Evolutionary conservation across 75 land plant genomes (phyloP).

Genomic region (Azolla pinnata): DNA sequence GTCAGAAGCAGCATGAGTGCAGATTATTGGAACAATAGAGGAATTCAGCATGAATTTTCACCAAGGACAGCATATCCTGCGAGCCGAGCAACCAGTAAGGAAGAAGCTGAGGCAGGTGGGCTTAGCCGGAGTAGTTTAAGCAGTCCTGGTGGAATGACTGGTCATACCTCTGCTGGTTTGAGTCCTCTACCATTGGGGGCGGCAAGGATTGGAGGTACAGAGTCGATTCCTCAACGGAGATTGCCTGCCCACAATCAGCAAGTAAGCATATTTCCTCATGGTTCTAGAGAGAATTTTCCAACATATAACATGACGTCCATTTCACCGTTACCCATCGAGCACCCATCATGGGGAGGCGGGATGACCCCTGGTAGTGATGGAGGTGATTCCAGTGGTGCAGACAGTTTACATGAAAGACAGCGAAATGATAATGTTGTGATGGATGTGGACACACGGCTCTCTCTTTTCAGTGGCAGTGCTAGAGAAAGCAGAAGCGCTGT

Average conservation of each 20-base stretch:
- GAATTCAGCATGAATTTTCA: conserved; percentile 10
- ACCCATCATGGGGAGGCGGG: conserved; percentile 10
- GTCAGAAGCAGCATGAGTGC: conserved; percentile 40
- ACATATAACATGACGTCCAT: conserved; percentile 8
- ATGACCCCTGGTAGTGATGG: conserved; percentile 18
- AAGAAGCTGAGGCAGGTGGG: conserved; percentile 27
- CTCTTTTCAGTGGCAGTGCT: conserved; percentile 25
- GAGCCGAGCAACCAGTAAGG: conserved; percentile 27
- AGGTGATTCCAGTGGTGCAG: conserved; percentile 20
- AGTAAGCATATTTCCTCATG: not conserved
- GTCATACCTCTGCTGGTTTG: conserved; percentile 22
- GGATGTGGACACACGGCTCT: conserved; percentile 20
- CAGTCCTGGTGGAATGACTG: conserved; percentile 31
- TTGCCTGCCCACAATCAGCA: not conserved
- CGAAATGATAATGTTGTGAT: conserved; percentile 17
- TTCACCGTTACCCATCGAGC: conserved; percentile 10
- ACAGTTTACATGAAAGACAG: conserved; percentile 36
- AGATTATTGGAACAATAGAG: conserved; percentile 21
- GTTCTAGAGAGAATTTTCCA: conserved; percentile 14
- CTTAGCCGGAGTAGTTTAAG: conserved; percentile 46
- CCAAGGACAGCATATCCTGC: conserved; percentile 20
- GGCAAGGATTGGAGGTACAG: conserved; percentile 5
- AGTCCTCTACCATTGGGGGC: conserved; percentile 37
- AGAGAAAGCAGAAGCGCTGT: conserved; percentile 47
- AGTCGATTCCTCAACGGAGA: not conserved